Base-by-base conservation (phyloP, 257 asterid species). In the Nicotiana sylvestris region DNA sequence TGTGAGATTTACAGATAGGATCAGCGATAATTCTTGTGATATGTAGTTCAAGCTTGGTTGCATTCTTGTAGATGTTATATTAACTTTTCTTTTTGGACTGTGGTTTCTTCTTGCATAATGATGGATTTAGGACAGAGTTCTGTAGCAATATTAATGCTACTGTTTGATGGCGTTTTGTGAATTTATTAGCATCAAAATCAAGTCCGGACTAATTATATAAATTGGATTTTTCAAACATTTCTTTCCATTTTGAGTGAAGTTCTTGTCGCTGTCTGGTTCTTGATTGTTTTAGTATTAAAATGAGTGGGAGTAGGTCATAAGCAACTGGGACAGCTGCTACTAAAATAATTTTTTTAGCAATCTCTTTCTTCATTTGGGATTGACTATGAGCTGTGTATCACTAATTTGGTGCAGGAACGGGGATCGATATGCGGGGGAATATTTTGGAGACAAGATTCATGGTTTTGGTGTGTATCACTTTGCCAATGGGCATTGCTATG, bases 391-490 rank as follows among this genome's bases (percentile, higher is more conserved):
- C 49, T 43, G 49, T 69, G 15, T 16, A 16, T 18, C 37, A 72
- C 35, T 43, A 35, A 25, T 74, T 78, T 80, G 61, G 60, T 13
- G 17, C 80, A 95, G 98, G 87, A 95, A 95, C 39, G 98, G 98
- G 43, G 98, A 95, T 84, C 89, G 92, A 78, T 93, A 92, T 49
- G 91, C 88, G 2, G 98, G 98, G 72, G 98, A 95, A 84, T 95
- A 95, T 77, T 95, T 93, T 60, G 96, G 93, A 21, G 95, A 95
- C 83, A 95, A 88, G 88, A 85, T 93, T 70, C 98, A 95, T 83
- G 98, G 98, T 33, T 95, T 92, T 67, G 98, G 98, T 62, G 91
- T 92, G 17, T 95, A 95, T 83, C 93, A 90, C 70, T 95, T 95
- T 46, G 96, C 91, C 64, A 93, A 93, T 35, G 97, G 98, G 55